These are phyloP conservation scores for Ambrosia hybrid DNA, from an alignment of 140 eudicot genomes.

Conservation along the genomic window DNA sequence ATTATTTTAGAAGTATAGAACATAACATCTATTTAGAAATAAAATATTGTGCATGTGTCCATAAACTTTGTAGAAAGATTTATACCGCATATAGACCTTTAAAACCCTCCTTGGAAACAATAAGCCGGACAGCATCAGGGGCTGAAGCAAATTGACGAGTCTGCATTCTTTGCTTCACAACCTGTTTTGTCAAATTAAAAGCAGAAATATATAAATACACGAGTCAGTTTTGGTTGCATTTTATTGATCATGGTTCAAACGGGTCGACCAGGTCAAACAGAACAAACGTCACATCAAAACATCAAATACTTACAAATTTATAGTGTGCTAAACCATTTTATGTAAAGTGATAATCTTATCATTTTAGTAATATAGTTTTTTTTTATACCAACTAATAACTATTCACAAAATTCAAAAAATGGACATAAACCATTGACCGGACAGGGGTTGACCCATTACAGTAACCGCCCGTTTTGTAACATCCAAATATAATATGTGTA, in stretches of 20 bases:
- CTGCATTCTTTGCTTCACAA: slow-evolving; percentile 97
- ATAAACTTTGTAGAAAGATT: slow-evolving; percentile 10
- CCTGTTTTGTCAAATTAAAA: slow-evolving; percentile 45
- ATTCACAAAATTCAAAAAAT: no score
- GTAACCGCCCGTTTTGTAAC: background rate
- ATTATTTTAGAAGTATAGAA: background rate
- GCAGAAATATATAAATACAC: background rate
- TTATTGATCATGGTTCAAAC: background rate
- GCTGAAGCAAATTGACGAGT: slow-evolving; percentile 94
- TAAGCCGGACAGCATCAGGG: slow-evolving; percentile 80
- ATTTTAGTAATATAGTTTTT: background rate
- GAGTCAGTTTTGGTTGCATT: background rate
- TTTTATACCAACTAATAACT: background rate
- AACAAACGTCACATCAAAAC: background rate
- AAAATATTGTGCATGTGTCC: background rate
- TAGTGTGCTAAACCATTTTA: background rate
- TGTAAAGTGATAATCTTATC: background rate
- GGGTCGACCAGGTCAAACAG: background rate
- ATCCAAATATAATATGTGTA: slow-evolving; percentile 12
- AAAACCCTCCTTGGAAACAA: slow-evolving; percentile 86
- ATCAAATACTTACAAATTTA: slow-evolving; percentile 7
- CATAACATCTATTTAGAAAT: background rate
- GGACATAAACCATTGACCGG: no score
- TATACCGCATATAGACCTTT: slow-evolving; percentile 98
- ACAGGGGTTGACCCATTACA: background rate